Conservation (phyloP, 441 rosid species). For the Eutrema salsugineum region DNA sequence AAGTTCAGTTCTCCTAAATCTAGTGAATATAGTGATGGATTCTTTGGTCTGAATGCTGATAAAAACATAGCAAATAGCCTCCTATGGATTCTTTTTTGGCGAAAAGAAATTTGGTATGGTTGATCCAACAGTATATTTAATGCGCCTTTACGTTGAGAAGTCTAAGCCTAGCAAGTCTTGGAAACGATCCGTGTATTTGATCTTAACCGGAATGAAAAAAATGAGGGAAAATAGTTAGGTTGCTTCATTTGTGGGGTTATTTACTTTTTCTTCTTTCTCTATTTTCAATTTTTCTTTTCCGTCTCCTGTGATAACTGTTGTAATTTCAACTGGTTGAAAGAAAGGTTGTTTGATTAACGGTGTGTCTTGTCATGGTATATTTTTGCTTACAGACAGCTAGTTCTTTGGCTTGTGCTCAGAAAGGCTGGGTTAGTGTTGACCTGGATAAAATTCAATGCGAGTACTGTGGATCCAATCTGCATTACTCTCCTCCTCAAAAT, state of each 20-base stretch:
- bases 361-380: constrained; percentile 7
- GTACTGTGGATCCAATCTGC: constrained; percentile 29
- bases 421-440: constrained; percentile 38
- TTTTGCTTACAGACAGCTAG: constrained; percentile 29
- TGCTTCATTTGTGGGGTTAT: background rate
- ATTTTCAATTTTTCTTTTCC: background rate
- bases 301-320: background rate
- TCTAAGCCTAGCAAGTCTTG: background rate
- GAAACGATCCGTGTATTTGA: background rate
- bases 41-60: background rate
- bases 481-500: constrained; percentile 20
- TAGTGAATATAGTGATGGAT: background rate
- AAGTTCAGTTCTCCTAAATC: background rate
- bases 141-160: background rate
- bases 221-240: background rate
- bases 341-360: background rate
- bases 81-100: background rate
- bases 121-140: background rate
- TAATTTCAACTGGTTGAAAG: constrained; percentile 2
- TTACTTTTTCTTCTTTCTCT: background rate
- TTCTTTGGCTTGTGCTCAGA: constrained; percentile 41
- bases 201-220: background rate
- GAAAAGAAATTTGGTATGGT: background rate
- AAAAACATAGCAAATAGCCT: background rate
- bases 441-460: constrained; percentile 38